A percentile compares a stretch with the other conserved stretches of the same genome.
Evolutionary conservation across 2,329 filamentous ascomycete species (phyloP).

Genomic region (Claviceps capensis): DNA sequence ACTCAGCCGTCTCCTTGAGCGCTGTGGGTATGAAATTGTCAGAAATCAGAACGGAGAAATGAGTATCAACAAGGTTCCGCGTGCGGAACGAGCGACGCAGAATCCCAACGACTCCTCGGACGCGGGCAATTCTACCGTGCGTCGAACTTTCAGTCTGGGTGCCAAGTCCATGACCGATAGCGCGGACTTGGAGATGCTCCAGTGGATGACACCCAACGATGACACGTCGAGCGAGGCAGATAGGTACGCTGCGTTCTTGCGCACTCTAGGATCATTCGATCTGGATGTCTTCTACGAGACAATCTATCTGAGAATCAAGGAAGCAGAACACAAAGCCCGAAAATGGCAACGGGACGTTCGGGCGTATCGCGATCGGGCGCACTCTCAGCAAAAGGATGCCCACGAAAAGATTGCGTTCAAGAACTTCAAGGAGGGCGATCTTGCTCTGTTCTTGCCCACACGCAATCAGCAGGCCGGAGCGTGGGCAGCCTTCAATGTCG

Average conservation of each 20-base stretch:
- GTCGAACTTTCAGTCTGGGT: constrained; percentile 35
- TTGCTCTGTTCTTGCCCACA: constrained; percentile 87
- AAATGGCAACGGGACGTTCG: constrained; percentile 88
- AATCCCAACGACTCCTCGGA: constrained; percentile 46
- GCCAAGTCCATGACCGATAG: constrained; percentile 43
- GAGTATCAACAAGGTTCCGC: constrained; percentile 58
- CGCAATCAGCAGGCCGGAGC: constrained; percentile 87
- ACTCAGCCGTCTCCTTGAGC: constrained; percentile 69
- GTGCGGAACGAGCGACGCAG: constrained; percentile 40
- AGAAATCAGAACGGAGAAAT: constrained; percentile 55
- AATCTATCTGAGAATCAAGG: constrained; percentile 78
- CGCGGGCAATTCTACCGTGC: constrained; percentile 33
- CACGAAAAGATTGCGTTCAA: constrained; percentile 94
- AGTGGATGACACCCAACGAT: constrained; percentile 66
- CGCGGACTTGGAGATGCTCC: constrained; percentile 58
- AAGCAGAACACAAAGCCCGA: constrained; percentile 82
- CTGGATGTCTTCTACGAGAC: constrained; percentile 74
- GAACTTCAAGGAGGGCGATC: constrained; percentile 90
- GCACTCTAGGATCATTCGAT: constrained; percentile 64
- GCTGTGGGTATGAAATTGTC: constrained; percentile 70
- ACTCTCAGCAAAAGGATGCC: constrained; percentile 66
- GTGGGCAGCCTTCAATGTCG: constrained; percentile 97
- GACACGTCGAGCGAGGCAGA: constrained; percentile 47
- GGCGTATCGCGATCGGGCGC: constrained; percentile 75
- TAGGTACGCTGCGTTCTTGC: constrained; percentile 63